Evolutionary conservation across 192 early-diverging fungal species (phyloP).

Genomic region (Linnemannia zychae): DNA sequence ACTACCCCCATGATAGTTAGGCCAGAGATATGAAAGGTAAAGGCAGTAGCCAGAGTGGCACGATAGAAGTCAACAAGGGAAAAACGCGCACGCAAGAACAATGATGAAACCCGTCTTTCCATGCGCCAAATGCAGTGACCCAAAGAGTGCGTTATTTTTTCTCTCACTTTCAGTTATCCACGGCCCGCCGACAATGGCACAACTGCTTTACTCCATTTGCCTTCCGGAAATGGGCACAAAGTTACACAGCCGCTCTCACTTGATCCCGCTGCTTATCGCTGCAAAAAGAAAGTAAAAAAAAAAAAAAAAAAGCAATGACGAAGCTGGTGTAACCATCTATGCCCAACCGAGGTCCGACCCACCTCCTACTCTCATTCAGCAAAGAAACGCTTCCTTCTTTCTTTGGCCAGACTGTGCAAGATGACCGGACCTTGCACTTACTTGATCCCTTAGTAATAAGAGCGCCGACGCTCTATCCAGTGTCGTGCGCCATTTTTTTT

Average conservation of each 20-base stretch:
- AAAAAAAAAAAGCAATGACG: background rate
- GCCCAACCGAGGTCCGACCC: background rate
- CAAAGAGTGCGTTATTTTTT: too few relatives aligned
- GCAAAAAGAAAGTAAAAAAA: background rate
- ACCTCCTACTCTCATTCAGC: background rate
- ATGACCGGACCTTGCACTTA: background rate
- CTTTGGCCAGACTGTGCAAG: background rate
- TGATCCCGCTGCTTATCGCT: too few relatives aligned
- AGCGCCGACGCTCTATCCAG: too few relatives aligned
- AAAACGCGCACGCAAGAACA: background rate
- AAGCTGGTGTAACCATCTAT: background rate
- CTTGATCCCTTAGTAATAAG: background rate
- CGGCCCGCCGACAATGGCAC: too few relatives aligned
- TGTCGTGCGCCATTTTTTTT: constrained; percentile 1
- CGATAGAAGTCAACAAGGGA: background rate
- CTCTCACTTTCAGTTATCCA: too few relatives aligned
- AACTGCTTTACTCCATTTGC: background rate
- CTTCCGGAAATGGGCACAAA: background rate
- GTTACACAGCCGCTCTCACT: constrained; percentile 4
- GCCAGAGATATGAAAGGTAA: background rate
- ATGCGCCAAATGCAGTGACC: too few relatives aligned
- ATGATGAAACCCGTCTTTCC: background rate
- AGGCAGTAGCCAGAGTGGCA: background rate
- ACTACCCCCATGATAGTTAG: background rate
- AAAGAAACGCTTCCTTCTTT: background rate